These are phyloP conservation scores for Aspergillus sp. DNA, from an alignment of 2,329 filamentous ascomycete genomes.

Conservation along the genomic window DNA sequence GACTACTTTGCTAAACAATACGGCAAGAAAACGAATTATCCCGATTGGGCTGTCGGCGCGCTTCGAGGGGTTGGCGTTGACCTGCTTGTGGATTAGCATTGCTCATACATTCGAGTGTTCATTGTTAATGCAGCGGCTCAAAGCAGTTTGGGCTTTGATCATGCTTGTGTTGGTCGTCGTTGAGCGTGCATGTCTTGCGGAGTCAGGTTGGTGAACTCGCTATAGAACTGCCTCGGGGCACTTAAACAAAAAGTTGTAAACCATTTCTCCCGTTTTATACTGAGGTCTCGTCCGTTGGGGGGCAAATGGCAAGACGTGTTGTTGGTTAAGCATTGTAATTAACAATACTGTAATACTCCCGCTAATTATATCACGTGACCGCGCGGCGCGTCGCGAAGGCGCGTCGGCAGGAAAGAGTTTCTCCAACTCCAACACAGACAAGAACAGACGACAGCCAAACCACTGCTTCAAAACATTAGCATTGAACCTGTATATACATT, in stretches of 20 bases:
- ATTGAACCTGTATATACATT: conserved; percentile 2
- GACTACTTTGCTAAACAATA: conserved; percentile 73
- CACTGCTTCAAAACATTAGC: neutral
- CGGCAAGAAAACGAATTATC: conserved; percentile 57
- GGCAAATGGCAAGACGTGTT: neutral
- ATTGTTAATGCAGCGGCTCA: too few species aligned
- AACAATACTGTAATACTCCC: neutral
- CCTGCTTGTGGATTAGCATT: conserved; percentile 41
- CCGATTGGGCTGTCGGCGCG: conserved; percentile 76
- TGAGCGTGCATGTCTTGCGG: neutral
- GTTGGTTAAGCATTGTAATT: too few species aligned
- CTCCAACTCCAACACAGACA: neutral
- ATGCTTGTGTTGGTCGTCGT: neutral
- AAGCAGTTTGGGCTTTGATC: too few species aligned
- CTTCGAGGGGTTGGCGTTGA: conserved; percentile 73
- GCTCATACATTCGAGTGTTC: conserved; percentile 16
- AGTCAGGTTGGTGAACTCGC: too few species aligned
- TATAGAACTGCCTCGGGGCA: too few species aligned
- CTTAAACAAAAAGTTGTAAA: too few species aligned
- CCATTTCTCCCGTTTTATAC: too few species aligned
- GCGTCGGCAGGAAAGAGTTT: conserved; percentile 8
- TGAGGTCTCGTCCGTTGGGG: too few species aligned
- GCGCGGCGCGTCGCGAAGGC: conserved; percentile 21
- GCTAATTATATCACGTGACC: conserved; percentile 13
- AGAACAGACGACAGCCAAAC: neutral